Evolutionary conservation across 345 rosid species (phyloP).

Genomic region (Citrus glauca): DNA sequence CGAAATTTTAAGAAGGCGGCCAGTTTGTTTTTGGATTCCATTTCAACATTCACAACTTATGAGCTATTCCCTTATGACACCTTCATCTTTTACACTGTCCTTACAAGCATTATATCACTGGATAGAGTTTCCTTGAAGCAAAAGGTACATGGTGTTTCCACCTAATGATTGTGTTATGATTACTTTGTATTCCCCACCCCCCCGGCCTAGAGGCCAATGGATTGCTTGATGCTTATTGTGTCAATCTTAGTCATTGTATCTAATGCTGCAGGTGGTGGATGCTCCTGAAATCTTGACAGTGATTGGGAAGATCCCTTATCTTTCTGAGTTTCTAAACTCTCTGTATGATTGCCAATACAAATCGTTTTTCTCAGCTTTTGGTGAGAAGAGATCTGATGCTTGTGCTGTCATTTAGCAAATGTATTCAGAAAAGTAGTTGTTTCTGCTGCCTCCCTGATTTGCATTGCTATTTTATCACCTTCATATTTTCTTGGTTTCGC

Average conservation of each 20-base stretch:
- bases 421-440: not conserved
- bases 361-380: slow-evolving; percentile 87
- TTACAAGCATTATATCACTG: slow-evolving; percentile 88
- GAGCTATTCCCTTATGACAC: slow-evolving; percentile 95
- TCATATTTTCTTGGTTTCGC: not conserved
- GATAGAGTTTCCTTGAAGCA: slow-evolving; percentile 97
- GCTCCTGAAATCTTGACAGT: slow-evolving; percentile 99
- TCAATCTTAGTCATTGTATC: slow-evolving; percentile 1
- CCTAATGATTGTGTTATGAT: slow-evolving; percentile 3
- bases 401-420: not conserved
- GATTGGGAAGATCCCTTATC: slow-evolving; percentile 84
- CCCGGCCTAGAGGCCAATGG: not conserved
- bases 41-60: slow-evolving; percentile 96
- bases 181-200: not conserved
- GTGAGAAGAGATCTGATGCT: slow-evolving; percentile 38
- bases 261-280: slow-evolving; percentile 76
- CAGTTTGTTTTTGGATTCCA: slow-evolving; percentile 83
- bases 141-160: slow-evolving; percentile 49
- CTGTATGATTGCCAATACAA: slow-evolving; percentile 91
- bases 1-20: slow-evolving; percentile 92
- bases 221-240: not conserved
- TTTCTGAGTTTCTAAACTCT: slow-evolving; percentile 91
- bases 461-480: not conserved
- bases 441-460: not conserved
- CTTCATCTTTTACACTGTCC: slow-evolving; percentile 93